Conservation (phyloP, 306 rosid genomes). For the peach (Prunus persica) region DNA sequence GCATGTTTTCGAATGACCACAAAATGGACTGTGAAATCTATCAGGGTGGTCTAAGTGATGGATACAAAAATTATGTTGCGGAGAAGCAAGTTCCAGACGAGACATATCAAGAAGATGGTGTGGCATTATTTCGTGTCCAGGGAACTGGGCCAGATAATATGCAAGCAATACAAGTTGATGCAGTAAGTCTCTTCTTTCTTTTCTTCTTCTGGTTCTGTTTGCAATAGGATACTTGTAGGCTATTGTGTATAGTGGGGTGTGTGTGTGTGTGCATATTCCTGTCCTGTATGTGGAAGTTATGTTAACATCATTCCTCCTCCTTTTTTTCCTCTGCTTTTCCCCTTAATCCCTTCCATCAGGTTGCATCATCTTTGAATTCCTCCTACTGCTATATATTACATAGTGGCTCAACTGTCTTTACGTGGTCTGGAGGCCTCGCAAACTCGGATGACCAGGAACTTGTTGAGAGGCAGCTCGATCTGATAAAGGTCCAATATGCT, state of each 20-base stretch:
- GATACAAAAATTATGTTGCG: constrained; percentile 60
- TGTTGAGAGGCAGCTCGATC: constrained; percentile 84
- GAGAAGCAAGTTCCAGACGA: constrained; percentile 76
- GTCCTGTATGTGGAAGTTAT: constrained; percentile 19
- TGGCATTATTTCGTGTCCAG: constrained; percentile 91
- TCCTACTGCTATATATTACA: constrained; percentile 83
- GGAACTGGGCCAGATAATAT: constrained; percentile 95
- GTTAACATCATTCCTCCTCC: background rate
- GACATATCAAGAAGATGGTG: constrained; percentile 73
- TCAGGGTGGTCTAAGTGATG: constrained; percentile 96
- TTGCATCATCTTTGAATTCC: constrained; percentile 90
- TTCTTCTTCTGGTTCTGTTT: background rate
- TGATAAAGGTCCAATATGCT: constrained; percentile 66
- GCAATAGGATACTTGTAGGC: background rate
- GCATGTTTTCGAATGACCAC: constrained; percentile 20
- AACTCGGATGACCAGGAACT: constrained; percentile 74
- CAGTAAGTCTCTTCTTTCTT: constrained; percentile 43
- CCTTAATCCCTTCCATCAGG: constrained; percentile 38
- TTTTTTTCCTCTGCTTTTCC: constrained; percentile 10
- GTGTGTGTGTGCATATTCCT: background rate
- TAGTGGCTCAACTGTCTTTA: constrained; percentile 56
- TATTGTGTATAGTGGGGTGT: background rate
- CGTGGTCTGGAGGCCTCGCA: constrained; percentile 82
- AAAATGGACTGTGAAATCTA: constrained; percentile 26
- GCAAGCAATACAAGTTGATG: constrained; percentile 97